These are phyloP conservation scores for Chaetomium sp. DNA, from an alignment of 2,329 filamentous ascomycete genomes.

Conservation along the genomic window DNA sequence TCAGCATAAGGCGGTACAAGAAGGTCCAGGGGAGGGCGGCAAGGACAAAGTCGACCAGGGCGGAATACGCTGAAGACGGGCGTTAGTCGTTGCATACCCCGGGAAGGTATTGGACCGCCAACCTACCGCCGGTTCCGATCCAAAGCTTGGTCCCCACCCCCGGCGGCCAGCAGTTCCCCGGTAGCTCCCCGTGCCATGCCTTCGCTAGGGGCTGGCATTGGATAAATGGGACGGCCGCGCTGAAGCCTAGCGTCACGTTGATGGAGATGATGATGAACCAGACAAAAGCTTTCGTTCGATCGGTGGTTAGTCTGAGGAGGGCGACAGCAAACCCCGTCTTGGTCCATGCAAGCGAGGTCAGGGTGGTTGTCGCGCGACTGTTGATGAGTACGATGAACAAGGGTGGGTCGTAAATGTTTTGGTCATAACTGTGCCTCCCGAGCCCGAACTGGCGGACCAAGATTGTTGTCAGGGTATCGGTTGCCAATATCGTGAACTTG, in stretches of 20 bases:
- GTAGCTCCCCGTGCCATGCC: neutral
- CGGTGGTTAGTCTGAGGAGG: neutral
- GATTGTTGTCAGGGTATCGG: neutral
- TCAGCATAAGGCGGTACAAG: neutral
- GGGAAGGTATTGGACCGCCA: neutral
- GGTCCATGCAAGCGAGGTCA: conserved; percentile 1
- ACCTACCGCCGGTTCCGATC: conserved; percentile 1
- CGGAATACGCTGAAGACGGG: neutral
- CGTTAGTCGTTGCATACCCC: neutral
- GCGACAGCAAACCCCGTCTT: conserved; percentile 12
- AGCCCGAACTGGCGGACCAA: neutral
- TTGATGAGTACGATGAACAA: neutral
- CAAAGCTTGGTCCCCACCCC: neutral
- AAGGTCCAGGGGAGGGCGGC: conserved; percentile 10
- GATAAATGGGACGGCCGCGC: conserved; percentile 5
- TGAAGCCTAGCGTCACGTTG: neutral
- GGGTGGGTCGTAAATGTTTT: neutral
- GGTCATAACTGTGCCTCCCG: conserved; percentile 7
- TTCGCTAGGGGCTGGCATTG: conserved; percentile 6
- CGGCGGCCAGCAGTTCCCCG: conserved; percentile 1
- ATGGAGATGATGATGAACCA: conserved; percentile 14
- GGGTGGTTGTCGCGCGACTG: conserved; percentile 7
- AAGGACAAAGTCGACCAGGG: neutral
- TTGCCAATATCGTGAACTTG: neutral
- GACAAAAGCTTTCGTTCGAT: conserved; percentile 8